Evolutionary conservation across 2,329 filamentous ascomycete genomes (phyloP).

Genomic region (Pseudogymnoascus sp.): DNA sequence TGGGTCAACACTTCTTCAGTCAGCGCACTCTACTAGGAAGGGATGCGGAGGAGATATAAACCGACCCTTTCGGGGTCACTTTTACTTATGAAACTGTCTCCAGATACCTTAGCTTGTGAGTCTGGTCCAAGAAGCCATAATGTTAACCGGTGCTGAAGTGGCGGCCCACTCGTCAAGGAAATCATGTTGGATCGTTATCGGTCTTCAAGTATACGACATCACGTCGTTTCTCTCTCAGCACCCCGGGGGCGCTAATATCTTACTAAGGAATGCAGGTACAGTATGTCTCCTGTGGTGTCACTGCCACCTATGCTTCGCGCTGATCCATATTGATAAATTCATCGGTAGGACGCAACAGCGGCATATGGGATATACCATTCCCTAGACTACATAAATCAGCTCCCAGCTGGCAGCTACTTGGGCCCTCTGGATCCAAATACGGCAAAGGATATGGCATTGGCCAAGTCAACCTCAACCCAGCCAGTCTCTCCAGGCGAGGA

Average conservation of each 20-base stretch:
- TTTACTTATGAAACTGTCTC: neutral
- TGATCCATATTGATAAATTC: neutral
- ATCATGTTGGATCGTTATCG: constrained; percentile 69
- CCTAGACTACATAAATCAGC: neutral
- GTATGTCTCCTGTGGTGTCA: neutral
- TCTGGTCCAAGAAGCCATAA: neutral
- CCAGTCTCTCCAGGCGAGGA: neutral
- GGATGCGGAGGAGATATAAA: neutral
- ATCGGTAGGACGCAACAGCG: neutral
- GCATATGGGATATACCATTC: neutral
- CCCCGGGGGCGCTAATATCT: constrained; percentile 47
- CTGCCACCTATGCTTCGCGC: neutral
- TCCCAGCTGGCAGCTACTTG: neutral
- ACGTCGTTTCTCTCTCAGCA: constrained; percentile 54
- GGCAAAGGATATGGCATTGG: neutral
- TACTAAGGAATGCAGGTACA: neutral
- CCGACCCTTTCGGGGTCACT: neutral
- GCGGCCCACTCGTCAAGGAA: constrained; percentile 71
- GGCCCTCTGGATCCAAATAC: neutral
- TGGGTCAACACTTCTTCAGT: neutral
- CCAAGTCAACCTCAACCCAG: neutral
- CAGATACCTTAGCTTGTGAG: neutral
- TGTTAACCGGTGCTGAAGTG: constrained; percentile 47
- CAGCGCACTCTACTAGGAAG: neutral
- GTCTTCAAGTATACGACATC: constrained; percentile 58